Conservation (phyloP, 2,329 filamentous ascomycete genomes). For the Fusarium napiforme region DNA sequence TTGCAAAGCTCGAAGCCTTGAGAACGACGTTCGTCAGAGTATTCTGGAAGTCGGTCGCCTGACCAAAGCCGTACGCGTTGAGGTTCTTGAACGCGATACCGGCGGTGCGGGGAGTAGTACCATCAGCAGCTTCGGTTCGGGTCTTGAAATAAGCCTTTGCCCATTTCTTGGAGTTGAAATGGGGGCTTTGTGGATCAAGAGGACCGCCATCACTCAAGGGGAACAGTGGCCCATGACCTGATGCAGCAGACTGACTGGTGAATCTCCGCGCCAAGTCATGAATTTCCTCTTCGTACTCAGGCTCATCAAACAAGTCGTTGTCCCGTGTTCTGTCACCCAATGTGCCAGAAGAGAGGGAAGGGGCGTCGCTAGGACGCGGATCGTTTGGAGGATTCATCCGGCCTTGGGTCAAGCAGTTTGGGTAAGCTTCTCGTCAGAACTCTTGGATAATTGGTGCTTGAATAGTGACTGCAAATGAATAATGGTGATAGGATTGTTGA, state of each 20-base stretch:
- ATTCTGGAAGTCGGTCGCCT: constrained; percentile 74
- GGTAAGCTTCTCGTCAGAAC: fast-evolving
- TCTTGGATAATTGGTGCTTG: fast-evolving
- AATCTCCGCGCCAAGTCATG: constrained; percentile 24
- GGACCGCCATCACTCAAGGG: constrained; percentile 26
- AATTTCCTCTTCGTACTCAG: constrained; percentile 2
- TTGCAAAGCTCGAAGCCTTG: constrained; percentile 53
- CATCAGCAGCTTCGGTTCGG: constrained; percentile 50
- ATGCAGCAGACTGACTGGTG: constrained; percentile 19
- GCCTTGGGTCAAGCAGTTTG: neutral
- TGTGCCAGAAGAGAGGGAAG: neutral
- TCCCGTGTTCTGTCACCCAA: neutral
- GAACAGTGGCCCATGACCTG: constrained; percentile 30
- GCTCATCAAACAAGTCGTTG: neutral
- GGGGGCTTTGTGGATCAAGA: constrained; percentile 53
- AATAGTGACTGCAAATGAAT: too few relatives aligned
- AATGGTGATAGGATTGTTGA: too few relatives aligned
- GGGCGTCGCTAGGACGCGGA: neutral
- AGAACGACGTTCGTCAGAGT: constrained; percentile 68
- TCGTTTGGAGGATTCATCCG: neutral
- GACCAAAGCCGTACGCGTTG: constrained; percentile 72
- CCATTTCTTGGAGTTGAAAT: constrained; percentile 57
- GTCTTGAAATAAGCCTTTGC: constrained; percentile 51
- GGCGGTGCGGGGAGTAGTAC: constrained; percentile 64
- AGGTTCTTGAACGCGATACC: constrained; percentile 73